Percentiles rank a stretch among this genome's conserved stretches.
Evolutionary conservation across 225 moss, liverwort and hornwort genomes (phyloP).

Genomic region (Takakia lepidozioides): DNA sequence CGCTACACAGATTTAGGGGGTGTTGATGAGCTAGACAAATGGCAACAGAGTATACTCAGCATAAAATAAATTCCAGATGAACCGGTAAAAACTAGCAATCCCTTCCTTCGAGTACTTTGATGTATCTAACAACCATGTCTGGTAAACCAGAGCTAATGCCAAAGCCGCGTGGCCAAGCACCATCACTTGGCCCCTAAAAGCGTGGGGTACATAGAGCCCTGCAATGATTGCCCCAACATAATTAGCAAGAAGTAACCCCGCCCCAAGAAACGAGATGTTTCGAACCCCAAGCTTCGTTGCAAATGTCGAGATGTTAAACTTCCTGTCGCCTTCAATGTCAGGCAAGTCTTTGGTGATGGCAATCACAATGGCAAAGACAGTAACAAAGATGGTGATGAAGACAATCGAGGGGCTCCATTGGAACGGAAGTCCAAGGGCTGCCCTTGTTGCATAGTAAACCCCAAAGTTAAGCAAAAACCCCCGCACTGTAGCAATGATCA

Average conservation of each 20-base stretch:
- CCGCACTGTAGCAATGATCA: conserved; percentile 88
- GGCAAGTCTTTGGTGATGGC: conserved; percentile 94
- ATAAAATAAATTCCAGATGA: conserved; percentile 94
- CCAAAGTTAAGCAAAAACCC: conserved; percentile 93
- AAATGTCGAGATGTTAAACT: conserved; percentile 77
- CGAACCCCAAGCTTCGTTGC: conserved; percentile 74
- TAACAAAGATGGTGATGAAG: conserved; percentile 89
- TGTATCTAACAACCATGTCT: conserved; percentile 72
- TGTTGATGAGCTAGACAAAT: conserved; percentile 42
- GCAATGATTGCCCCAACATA: conserved; percentile 68
- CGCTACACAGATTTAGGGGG: too few species aligned
- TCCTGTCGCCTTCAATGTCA: conserved; percentile 79
- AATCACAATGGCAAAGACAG: conserved; percentile 84
- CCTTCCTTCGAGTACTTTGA: conserved; percentile 63
- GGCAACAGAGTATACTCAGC: conserved; percentile 78
- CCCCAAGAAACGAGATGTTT: conserved; percentile 65
- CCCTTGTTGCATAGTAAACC: conserved; percentile 88
- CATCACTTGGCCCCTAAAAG: conserved; percentile 58
- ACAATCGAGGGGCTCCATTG: conserved; percentile 81
- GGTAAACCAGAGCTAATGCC: conserved; percentile 56
- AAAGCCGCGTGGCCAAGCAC: conserved; percentile 54
- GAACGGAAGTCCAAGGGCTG: conserved; percentile 66
- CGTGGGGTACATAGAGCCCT: conserved; percentile 53
- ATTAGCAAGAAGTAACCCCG: conserved; percentile 64
- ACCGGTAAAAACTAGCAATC: conserved; percentile 78